Base-by-base conservation (phyloP, 2,329 filamentous ascomycete species). In the Aspergillus tubingensis region DNA sequence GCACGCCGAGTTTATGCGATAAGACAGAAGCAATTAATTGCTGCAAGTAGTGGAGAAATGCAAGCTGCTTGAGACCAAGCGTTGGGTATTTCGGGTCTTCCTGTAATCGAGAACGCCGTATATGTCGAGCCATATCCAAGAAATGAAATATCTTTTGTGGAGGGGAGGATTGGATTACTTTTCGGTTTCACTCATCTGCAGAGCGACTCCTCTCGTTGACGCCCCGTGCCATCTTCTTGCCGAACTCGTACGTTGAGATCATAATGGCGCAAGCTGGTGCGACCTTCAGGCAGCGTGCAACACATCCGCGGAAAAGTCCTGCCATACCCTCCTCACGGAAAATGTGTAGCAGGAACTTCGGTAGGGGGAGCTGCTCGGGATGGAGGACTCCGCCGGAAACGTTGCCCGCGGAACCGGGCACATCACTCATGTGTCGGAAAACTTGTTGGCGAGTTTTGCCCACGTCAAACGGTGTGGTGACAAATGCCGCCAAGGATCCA, bases 181-280 rank as follows among this genome's bases (percentile, higher is more conserved):
- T 23, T 17, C 41, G 11, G 19, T n/a, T 11, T 60, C 54, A 66
- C 15, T 67, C 67, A 13, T 56, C 57, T 19, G 67, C 65, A 19
- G 63, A 60, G 32, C 75, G 74, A 57, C 77, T 78, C 67, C 79
- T 80, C 68, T 87, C 83, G 66, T 98, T 97, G 53, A 91, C 86
- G 10, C 85, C 84, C 57, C 87, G 83, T 36, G 96, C 96, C 74
- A 90, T 88, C 75, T 91, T 89, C 83, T 99, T 99, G 54, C 95
- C 93, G 39, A 98, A 86, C 77, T 99, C 95, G 76, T 98, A 99
- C 73, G 90, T 96, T 74, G 91, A 96, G 73, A 99, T 98, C 95
- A 99, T 99, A 74, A 99, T 98, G 27, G 95, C 95, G 77, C 95
- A 99, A 0, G 94, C 92, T 1, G 95, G 95, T 1, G 95, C 94